Evolutionary conservation across 176 grass and related monocot genomes (phyloP).

Genomic region (Oropetium thomaeum): DNA sequence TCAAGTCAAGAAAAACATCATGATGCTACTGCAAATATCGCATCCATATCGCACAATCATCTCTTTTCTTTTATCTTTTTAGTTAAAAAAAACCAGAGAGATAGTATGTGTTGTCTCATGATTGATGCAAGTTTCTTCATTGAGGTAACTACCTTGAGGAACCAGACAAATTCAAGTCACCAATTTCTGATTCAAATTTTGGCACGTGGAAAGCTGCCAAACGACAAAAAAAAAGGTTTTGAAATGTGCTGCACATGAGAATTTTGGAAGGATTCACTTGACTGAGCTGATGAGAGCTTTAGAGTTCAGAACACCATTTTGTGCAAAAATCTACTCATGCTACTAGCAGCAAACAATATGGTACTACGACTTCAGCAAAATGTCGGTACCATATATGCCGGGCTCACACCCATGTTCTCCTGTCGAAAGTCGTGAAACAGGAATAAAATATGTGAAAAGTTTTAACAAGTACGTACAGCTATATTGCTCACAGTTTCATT

Average conservation of each 20-base stretch:
- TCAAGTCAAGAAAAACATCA: slow-evolving; percentile 41
- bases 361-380: not conserved
- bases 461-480: too few relatives aligned
- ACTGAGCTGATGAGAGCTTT: not conserved
- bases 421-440: not conserved
- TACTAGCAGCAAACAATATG: not conserved
- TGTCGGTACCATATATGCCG: not conserved
- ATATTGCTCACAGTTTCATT: too few relatives aligned
- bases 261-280: not conserved
- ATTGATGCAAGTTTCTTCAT: slow-evolving; percentile 21
- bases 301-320: not conserved
- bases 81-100: too few relatives aligned
- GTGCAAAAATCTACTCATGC: not conserved
- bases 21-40: slow-evolving; percentile 50
- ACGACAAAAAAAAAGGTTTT: not conserved
- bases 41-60: slow-evolving; percentile 22
- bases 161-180: not conserved
- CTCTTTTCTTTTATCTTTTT: slow-evolving; percentile 23
- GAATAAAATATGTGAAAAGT: not conserved
- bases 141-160: not conserved
- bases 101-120: too few relatives aligned
- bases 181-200: not conserved
- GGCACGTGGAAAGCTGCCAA: not conserved
- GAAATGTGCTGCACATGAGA: not conserved
- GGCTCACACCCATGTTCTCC: not conserved